Evolutionary conservation across 495 filamentous ascomycete genomes (phyloP).

Genomic region (Xylaria palmicola): DNA sequence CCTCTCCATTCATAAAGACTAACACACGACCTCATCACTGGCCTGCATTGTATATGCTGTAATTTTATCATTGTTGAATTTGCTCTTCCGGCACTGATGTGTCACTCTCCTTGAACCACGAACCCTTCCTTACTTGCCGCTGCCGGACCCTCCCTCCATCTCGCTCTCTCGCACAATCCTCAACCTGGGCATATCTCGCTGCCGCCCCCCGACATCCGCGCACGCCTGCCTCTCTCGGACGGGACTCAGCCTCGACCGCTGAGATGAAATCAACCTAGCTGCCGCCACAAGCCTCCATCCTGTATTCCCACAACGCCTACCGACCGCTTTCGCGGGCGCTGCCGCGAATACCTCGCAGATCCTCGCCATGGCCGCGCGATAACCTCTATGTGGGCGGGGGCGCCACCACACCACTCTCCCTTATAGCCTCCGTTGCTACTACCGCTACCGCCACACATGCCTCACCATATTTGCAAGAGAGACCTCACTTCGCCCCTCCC

Average conservation of each 20-base stretch:
- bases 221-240: not conserved
- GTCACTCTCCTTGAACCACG: too few species aligned
- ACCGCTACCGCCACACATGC: not conserved
- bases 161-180: too few species aligned
- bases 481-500: not conserved
- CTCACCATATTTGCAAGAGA: not conserved
- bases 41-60: too few species aligned
- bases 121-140: too few species aligned
- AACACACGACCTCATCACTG: too few species aligned
- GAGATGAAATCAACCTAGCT: slow-evolving; percentile 33
- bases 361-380: slow-evolving; percentile 47
- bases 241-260: slow-evolving; percentile 1
- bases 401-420: slow-evolving; percentile 36
- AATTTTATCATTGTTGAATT: not conserved
- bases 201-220: not conserved
- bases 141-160: too few species aligned
- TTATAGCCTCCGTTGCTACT: not conserved
- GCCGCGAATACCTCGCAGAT: slow-evolving; percentile 50
- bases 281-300: slow-evolving; percentile 37
- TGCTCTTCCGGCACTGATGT: too few species aligned
- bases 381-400: slow-evolving; percentile 51
- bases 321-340: slow-evolving; percentile 52
- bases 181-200: too few species aligned
- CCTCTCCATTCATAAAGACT: too few species aligned
- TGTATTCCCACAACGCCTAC: slow-evolving; percentile 39